Evolutionary conservation across 1,139 yeast genomes (phyloP).

Genomic region (Nadsonia commutata): DNA sequence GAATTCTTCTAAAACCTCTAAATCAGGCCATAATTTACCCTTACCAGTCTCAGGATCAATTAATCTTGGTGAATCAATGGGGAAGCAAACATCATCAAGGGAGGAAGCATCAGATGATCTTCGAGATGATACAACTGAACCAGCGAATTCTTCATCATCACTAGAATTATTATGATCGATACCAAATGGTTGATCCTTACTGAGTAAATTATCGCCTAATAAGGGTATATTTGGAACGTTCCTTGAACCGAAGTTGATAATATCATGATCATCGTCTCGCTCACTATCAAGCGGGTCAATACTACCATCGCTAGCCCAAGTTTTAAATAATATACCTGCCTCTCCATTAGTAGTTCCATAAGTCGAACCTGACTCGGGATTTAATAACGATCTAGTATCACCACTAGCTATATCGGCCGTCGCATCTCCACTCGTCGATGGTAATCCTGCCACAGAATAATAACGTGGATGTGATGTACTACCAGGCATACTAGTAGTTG

Average conservation of each 20-base stretch:
- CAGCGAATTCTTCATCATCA: conserved; percentile 12
- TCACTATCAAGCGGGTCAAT: conserved; percentile 1
- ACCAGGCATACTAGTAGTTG: neutral
- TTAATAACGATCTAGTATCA: too few relatives aligned
- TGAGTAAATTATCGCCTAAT: neutral
- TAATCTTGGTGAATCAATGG: conserved; percentile 39
- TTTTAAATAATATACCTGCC: too few relatives aligned
- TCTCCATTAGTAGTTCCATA: too few relatives aligned
- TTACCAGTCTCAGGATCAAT: conserved; percentile 22
- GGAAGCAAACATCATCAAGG: conserved; percentile 79
- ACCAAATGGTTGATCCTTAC: conserved; percentile 1
- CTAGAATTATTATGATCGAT: conserved; percentile 7
- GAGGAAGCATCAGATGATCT: conserved; percentile 59
- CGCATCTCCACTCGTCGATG: too few relatives aligned
- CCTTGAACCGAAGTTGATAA: conserved; percentile 1
- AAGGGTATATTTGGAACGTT: neutral
- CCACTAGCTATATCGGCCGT: too few relatives aligned
- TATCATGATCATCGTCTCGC: neutral
- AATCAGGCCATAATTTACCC: conserved; percentile 63
- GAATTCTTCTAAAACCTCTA: conserved; percentile 58
- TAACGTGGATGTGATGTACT: neutral
- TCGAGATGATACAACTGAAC: conserved; percentile 58
- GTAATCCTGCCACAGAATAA: neutral
- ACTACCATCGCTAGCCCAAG: conserved; percentile 1
- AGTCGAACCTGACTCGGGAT: too few relatives aligned